phyloP scores from a whole-genome alignment of 1,139 yeast genomes.

The Hansenula lynferdii region DNA sequence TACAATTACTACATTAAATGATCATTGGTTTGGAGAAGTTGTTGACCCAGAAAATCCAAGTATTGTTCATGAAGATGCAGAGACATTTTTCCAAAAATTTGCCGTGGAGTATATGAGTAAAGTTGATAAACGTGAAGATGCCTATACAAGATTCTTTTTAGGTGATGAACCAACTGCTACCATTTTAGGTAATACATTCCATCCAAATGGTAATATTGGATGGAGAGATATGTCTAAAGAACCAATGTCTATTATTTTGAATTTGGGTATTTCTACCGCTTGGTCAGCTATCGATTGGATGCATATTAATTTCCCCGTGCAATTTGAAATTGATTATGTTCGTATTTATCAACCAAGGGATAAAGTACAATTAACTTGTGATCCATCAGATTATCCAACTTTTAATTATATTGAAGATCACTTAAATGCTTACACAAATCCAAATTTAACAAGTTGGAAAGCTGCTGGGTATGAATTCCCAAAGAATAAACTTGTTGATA shows the following conservation, averaged over 20 bases:
- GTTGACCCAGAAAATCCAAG: constrained; percentile 22
- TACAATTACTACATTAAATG: constrained; percentile 46
- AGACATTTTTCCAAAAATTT: constrained; percentile 40
- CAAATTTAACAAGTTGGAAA: constrained; percentile 62
- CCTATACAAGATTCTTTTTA: constrained; percentile 52
- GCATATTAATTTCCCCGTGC: constrained; percentile 45
- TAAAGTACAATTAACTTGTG: constrained; percentile 42
- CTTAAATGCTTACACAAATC: constrained; percentile 53
- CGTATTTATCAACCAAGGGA: constrained; percentile 55
- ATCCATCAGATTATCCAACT: constrained; percentile 70
- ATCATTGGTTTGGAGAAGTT: constrained; percentile 53
- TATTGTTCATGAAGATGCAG: neutral
- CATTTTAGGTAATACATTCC: constrained; percentile 40
- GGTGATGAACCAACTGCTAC: constrained; percentile 54
- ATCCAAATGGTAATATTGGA: constrained; percentile 59
- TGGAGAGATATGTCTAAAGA: constrained; percentile 57
- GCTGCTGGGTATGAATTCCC: constrained; percentile 68
- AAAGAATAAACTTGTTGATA: constrained; percentile 2
- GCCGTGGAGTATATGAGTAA: constrained; percentile 51
- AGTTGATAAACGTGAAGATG: constrained; percentile 30
- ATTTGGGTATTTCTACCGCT: constrained; percentile 53
- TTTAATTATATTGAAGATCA: constrained; percentile 65
- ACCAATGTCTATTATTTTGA: constrained; percentile 57
- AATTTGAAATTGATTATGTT: constrained; percentile 48
- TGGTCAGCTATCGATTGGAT: constrained; percentile 66